Base-by-base conservation (phyloP, 73 alveolate species). In the Durusdinium trenchii region DNA sequence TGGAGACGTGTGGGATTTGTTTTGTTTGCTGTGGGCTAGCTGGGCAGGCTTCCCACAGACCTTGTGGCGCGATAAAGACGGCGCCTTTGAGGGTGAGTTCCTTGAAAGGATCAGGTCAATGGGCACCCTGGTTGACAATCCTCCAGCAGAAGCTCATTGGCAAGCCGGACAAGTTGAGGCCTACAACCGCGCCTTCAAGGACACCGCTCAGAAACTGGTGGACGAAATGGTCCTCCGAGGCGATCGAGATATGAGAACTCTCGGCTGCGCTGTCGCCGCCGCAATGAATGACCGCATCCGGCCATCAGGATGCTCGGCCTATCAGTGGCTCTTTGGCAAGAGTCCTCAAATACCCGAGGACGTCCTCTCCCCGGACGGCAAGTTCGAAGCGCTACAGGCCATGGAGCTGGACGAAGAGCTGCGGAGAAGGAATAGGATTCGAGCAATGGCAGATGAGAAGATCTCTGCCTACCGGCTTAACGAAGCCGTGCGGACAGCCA, bases 11-110 rank as follows among this genome's bases (percentile, higher is more conserved):
- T 23, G 40, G 23, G 86, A 64, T 2, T 45, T 26, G 6, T 87
- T 87, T 57, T 40, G 30, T 36, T 3, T n/a, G 6, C 38, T 47
- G 4, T 87, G 96, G 96, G 46, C 51, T 45, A 64, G 47, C 23
- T 87, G 96, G 96, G 96, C 96, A 1, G 96, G 96, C 3, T 64
- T n/a, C 9, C 96, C 96, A 35, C 36, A n/a, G 71, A 62, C n/a
- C 28, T 20, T 45, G 0, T 36, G 86, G 76, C 38, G 45, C 2
- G 97, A 90, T 36, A 23, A 35, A 36, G 97, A 90, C 38, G 96
- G 96, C 9, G 86, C 73, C 32, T 89, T 89, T n/a, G 86, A 67
- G 32, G 86, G 60, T 51, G 85, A 64, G 57, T 89, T 64, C 32
- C 52, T 38, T 30, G 96, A 64, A 0, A 35, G 50, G 12, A 16